Evolutionary conservation across 2,329 filamentous ascomycete genomes (phyloP).

Genomic region (Pseudocercospora vitis): DNA sequence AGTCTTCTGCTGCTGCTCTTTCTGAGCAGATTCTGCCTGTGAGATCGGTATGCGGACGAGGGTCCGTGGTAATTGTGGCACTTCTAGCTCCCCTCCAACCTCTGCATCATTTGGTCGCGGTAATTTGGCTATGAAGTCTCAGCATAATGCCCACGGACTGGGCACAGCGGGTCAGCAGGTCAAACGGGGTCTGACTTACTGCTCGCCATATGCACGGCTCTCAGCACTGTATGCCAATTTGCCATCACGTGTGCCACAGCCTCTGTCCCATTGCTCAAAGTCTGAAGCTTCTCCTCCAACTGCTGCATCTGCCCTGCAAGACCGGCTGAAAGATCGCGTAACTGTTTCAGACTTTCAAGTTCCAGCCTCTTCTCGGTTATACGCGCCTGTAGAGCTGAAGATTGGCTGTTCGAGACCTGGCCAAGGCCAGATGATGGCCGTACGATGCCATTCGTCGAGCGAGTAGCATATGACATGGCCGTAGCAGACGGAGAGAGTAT

Average conservation of each 20-base stretch:
- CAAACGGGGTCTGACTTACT: slow-evolving; percentile 47
- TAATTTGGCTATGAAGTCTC: slow-evolving; percentile 58
- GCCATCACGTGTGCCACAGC: slow-evolving; percentile 80
- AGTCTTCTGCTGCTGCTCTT: slow-evolving; percentile 29
- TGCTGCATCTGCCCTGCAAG: slow-evolving; percentile 80
- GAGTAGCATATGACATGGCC: slow-evolving; percentile 43
- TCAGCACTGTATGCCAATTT: slow-evolving; percentile 85
- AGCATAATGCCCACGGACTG: background rate
- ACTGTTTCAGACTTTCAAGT: slow-evolving; percentile 73
- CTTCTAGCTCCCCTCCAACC: slow-evolving; percentile 40
- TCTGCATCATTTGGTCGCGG: slow-evolving; percentile 58
- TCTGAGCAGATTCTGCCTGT: slow-evolving; percentile 48
- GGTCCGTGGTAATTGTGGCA: slow-evolving; percentile 68
- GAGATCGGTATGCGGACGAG: slow-evolving; percentile 83
- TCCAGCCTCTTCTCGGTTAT: slow-evolving; percentile 86
- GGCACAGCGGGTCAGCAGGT: background rate
- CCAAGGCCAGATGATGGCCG: slow-evolving; percentile 49
- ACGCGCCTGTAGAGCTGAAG: slow-evolving; percentile 68
- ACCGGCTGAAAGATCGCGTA: slow-evolving; percentile 75
- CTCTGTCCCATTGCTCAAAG: slow-evolving; percentile 78
- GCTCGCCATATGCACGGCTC: slow-evolving; percentile 83
- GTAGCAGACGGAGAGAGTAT: background rate
- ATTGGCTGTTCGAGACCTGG: slow-evolving; percentile 49
- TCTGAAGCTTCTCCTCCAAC: slow-evolving; percentile 73
- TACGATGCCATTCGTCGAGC: slow-evolving; percentile 42